Evolutionary conservation across 129 eudicot genomes (phyloP), one percentile per base, ranked within the genome.

Genomic region (Mikania micrantha): DNA sequence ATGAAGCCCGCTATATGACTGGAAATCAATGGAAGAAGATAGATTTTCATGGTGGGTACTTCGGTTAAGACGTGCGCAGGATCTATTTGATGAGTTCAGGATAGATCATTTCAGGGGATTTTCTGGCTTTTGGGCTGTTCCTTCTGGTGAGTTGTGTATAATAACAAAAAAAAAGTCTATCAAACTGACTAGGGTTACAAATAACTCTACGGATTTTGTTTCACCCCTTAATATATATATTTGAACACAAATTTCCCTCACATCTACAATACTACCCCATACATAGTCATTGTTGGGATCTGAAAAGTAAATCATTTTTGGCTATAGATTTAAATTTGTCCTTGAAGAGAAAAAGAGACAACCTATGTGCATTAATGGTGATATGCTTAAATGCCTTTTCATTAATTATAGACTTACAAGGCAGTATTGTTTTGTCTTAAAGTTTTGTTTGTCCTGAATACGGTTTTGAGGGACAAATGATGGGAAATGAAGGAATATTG

Each of bases 41-140:
- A 77, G 77, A 47, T 88, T 78, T 84, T 82, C 95, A 31, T 93
- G 98, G 98, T 93, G 98, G 98, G 75, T 80, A 52, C 78, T 76
- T 20, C 90, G 98, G 28, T 50, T 93, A 45, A 70, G 71, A 77
- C 96, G 96, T 62, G 96, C 98, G 58, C 81, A 78, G 50, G 80
- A 88, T 84, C 84, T 93, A 45, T 93, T 81, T 79, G 98, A 93
- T 79, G 98, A 93, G 71, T 93, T 93, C 83, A 77, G 98, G 80
- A 93, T 93, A 48, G 98, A 93, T 66, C 98, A 93, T 72, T 93
- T 93, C 67, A 83, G 98, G 79, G 98, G 96, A 76, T 88, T 93
- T 84, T 81, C 98, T 80, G 98, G 98, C 27, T 93, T 67, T 81
- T 93, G 98, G 98, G 98, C 96, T 44, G 96, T 93, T 57, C 98